These are phyloP conservation scores for Juncus effusus DNA, from an alignment of 176 grass and related monocot species.

Conservation along the genomic window DNA sequence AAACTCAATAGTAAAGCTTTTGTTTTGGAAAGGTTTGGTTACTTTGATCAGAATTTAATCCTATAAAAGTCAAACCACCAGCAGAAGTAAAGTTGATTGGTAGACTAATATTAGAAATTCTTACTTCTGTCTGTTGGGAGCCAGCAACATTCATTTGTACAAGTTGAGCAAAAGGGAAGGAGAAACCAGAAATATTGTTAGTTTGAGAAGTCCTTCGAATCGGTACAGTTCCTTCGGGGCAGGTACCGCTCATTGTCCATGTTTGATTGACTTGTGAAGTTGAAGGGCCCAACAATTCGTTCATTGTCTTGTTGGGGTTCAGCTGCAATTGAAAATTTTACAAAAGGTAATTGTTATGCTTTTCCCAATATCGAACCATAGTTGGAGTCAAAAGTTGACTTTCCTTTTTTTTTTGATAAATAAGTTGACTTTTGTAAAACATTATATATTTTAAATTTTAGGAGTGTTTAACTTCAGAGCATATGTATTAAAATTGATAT, in stretches of 20 bases:
- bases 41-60: not conserved
- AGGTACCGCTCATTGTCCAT: not conserved
- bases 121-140: not conserved
- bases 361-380: not conserved
- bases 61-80: not conserved
- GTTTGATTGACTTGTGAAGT: not conserved
- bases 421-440: too few species aligned
- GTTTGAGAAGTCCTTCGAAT: conserved; percentile 1
- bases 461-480: not conserved
- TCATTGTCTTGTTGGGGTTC: not conserved
- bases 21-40: not conserved
- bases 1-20: not conserved
- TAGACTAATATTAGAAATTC: not conserved
- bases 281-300: not conserved
- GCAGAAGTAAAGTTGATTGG: not conserved
- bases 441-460: too few species aligned
- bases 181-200: not conserved
- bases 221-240: not conserved
- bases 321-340: not conserved
- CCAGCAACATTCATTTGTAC: too few species aligned
- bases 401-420: not conserved
- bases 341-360: not conserved
- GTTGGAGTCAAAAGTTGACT: not conserved
- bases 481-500: not conserved
- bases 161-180: not conserved